These are phyloP conservation scores for Striga hermonthica DNA, from an alignment of 305 asterid species.

Conservation along the genomic window DNA sequence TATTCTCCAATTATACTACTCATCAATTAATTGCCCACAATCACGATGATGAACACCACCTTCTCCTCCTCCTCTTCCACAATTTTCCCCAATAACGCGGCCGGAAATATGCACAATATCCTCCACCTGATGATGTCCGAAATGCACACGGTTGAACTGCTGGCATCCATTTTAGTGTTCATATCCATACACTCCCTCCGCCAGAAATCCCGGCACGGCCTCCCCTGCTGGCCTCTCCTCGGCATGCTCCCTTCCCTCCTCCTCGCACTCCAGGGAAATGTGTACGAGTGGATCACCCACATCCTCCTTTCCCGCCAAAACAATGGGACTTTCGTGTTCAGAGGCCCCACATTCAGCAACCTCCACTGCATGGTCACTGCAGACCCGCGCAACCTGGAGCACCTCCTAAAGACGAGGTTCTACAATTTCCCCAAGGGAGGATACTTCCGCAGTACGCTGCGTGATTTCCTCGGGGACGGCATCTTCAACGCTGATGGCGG, in stretches of 20 bases:
- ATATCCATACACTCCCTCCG: conserved; percentile 47
- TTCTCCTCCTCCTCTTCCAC: neutral
- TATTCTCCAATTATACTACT: conserved; percentile 34
- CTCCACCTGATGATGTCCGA: conserved; percentile 37
- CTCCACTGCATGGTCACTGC: conserved; percentile 84
- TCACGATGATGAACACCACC: conserved; percentile 38
- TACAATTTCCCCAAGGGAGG: conserved; percentile 76
- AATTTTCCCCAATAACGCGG: neutral
- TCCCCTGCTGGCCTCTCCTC: conserved; percentile 71
- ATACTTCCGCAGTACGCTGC: conserved; percentile 60
- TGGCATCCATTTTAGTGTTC: conserved; percentile 53
- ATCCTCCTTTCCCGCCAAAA: conserved; percentile 46
- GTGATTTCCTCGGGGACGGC: conserved; percentile 82
- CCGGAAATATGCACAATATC: neutral
- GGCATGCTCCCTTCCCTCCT: conserved; percentile 90
- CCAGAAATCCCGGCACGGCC: conserved; percentile 48
- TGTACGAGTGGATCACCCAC: conserved; percentile 77
- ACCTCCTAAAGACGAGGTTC: conserved; percentile 74
- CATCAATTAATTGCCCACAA: conserved; percentile 33
- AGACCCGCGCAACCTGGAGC: conserved; percentile 79
- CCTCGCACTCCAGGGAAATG: conserved; percentile 50
- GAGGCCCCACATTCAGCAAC: conserved; percentile 80
- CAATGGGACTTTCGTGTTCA: conserved; percentile 61
- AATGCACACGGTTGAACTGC: conserved; percentile 60
- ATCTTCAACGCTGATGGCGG: conserved; percentile 82